Evolutionary conservation across 1,284 basidiomycete genomes (phyloP), one percentile per base, ranked within the genome.

Genomic region (Ceratobasidium sp.): DNA sequence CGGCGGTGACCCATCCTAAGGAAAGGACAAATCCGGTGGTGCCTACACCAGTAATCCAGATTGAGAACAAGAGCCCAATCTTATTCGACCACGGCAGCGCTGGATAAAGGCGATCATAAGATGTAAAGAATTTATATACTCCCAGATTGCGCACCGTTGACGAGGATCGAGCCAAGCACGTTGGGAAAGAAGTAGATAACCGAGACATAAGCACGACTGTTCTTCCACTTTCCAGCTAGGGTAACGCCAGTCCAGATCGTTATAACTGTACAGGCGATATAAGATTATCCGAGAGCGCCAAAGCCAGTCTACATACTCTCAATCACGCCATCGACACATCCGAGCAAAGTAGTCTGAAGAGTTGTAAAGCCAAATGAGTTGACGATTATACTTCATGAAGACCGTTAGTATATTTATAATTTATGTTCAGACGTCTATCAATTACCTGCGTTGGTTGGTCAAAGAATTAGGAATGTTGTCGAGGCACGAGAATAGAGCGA

Each of bases 261-360:
- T 28, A 77, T 51, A 17, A 75, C 73, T 75, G 15, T n/a, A 45
- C 17, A 26, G 23, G 15, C 6, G n/a, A 49, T 15, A 45, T 74
- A 17, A 54, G 42, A 26, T 37, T 17, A 47, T 20, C 49, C 31
- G 47, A 39, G 42, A 26, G 33, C 11, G 17, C 33, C n/a, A 49
- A 64, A 51, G 35, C 17, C 8, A n/a, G 28, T 15, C 76, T 68
- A 23, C 53, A 64, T 65, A 65, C 73, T 75, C 76, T 80, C 81
- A 56, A 81, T 79, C 6, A 77, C 74, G 26, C 84, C 84, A 53
- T 79, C 77, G 3, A 83, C 83, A 51, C 83, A 86, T 74, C 87
- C 86, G 80, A 88, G 84, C 28, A 88, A 80, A 11, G 88, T 85
- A 0, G 87, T 86, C 17, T 86, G 75, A 63, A 86, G 77, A 3